Conservation (phyloP, 768 basidiomycete species). For the Thelephora aurantiotincta region DNA sequence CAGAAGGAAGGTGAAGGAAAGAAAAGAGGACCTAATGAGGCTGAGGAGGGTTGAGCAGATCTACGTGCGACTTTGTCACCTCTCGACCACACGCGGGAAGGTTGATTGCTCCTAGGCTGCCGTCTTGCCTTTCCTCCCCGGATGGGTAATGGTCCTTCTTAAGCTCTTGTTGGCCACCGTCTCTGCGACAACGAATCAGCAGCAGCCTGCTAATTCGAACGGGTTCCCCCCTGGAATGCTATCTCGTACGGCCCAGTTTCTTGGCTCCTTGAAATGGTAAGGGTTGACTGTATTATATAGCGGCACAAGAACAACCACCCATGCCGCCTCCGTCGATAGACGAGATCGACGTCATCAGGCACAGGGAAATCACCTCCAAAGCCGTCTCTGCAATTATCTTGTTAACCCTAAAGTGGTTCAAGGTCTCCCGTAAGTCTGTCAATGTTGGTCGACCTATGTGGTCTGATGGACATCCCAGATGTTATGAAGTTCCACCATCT, state of each 20-base stretch:
- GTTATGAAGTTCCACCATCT: slow-evolving; percentile 98
- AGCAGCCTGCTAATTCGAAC: slow-evolving; percentile 53
- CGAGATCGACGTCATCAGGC: slow-evolving; percentile 85
- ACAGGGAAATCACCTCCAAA: slow-evolving; percentile 95
- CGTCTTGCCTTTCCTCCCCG: slow-evolving; percentile 71
- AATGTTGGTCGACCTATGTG: background rate
- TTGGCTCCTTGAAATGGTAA: background rate
- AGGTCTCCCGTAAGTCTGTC: slow-evolving; percentile 74
- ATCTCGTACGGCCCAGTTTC: slow-evolving; percentile 33
- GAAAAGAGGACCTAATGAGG: slow-evolving; percentile 71
- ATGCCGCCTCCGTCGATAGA: slow-evolving; percentile 66
- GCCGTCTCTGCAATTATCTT: slow-evolving; percentile 91
- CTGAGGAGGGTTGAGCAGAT: slow-evolving; percentile 84
- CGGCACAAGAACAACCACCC: slow-evolving; percentile 50
- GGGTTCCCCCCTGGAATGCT: slow-evolving; percentile 59
- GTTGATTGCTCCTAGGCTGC: slow-evolving; percentile 40
- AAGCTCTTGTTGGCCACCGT: slow-evolving; percentile 90
- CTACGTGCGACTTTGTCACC: slow-evolving; percentile 46
- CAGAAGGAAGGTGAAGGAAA: slow-evolving; percentile 47
- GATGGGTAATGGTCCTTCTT: slow-evolving; percentile 85
- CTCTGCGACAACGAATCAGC: slow-evolving; percentile 58
- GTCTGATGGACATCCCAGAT: slow-evolving; percentile 32
- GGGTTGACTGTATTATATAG: slow-evolving; percentile 3
- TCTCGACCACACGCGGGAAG: background rate
- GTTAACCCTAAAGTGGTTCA: slow-evolving; percentile 93